Conservation (phyloP, 2,329 filamentous ascomycete genomes). For the Epichloe aotearoae region DNA sequence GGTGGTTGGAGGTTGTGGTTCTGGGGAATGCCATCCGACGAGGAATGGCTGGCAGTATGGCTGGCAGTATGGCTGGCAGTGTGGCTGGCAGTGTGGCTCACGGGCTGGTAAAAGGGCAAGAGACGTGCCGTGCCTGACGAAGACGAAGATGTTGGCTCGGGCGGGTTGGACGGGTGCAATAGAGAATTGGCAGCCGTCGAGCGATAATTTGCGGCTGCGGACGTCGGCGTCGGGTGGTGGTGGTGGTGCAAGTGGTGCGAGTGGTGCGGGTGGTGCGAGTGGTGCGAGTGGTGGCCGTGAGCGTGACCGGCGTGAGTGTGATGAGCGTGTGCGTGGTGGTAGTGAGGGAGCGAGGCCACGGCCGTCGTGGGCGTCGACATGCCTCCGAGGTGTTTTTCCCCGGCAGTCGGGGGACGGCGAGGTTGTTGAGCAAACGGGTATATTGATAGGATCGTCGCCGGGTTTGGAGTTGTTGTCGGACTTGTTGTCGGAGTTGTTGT, state of each 20-base stretch:
- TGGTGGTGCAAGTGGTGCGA: slow-evolving; percentile 6
- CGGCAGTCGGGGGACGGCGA: slow-evolving; percentile 1
- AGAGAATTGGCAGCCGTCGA: slow-evolving; percentile 15
- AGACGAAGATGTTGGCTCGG: slow-evolving; percentile 12
- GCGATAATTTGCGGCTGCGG: slow-evolving; percentile 14
- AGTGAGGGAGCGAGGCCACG: slow-evolving; percentile 57
- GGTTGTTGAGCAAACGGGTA: background rate
- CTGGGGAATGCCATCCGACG: slow-evolving; percentile 19
- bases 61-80: slow-evolving; percentile 8
- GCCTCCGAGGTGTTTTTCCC: slow-evolving; percentile 6
- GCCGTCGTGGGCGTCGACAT: slow-evolving; percentile 78
- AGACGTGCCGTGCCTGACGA: slow-evolving; percentile 15
- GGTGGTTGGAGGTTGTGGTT: slow-evolving; percentile 15
- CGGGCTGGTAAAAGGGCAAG: slow-evolving; percentile 14
- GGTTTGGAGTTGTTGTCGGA: background rate
- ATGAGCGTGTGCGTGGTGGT: slow-evolving; percentile 33
- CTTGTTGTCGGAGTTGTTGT: background rate
- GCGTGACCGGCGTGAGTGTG: background rate
- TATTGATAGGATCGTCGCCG: background rate
- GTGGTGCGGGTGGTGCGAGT: slow-evolving; percentile 2
- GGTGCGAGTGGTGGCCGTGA: slow-evolving; percentile 4
- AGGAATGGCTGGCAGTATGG: slow-evolving; percentile 19
- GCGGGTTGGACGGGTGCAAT: slow-evolving; percentile 10
- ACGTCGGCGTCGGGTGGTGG: background rate
- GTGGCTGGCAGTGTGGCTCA: slow-evolving; percentile 6